phyloP scores from a whole-genome alignment of 2,329 filamentous ascomycete species.

The Sporothrix inflata region DNA sequence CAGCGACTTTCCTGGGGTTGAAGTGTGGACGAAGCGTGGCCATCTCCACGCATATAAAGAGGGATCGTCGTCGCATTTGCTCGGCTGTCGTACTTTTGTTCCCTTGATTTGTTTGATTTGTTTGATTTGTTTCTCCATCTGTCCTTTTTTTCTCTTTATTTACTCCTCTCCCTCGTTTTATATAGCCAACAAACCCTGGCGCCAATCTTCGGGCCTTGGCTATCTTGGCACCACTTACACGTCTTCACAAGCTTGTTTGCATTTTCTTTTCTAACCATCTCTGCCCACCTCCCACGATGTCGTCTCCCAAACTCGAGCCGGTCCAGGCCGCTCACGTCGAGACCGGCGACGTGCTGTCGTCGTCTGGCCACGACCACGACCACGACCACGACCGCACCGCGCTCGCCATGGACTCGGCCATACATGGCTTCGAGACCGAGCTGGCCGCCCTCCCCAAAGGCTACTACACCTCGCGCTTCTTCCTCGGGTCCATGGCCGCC shows the following conservation, averaged over 20 bases:
- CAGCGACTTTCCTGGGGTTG: too few species aligned
- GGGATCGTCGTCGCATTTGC: background rate
- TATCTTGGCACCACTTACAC: background rate
- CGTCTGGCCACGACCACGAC: background rate
- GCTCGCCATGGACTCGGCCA: too few species aligned
- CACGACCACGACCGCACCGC: too few species aligned
- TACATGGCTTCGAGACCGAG: constrained; percentile 20
- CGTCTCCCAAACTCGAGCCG: background rate
- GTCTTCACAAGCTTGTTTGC: background rate
- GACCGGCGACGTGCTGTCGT: background rate
- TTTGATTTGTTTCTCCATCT: too few species aligned
- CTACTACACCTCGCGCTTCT: constrained; percentile 28
- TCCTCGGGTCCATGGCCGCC: constrained; percentile 27
- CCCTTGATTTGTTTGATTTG: background rate
- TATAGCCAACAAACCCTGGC: too few species aligned
- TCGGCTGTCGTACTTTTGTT: background rate
- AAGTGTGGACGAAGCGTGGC: too few species aligned
- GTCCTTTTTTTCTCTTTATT: background rate
- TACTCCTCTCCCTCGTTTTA: background rate
- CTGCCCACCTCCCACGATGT: background rate
- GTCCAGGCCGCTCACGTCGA: background rate
- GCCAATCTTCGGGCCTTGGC: too few species aligned
- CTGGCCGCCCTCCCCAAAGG: constrained; percentile 24
- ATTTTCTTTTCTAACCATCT: too few species aligned
- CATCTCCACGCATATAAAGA: background rate